Evolutionary conservation across 768 basidiomycete species (phyloP), one percentile per base, ranked within the genome.

Genomic region (Dictyophora rubrovolvata): DNA sequence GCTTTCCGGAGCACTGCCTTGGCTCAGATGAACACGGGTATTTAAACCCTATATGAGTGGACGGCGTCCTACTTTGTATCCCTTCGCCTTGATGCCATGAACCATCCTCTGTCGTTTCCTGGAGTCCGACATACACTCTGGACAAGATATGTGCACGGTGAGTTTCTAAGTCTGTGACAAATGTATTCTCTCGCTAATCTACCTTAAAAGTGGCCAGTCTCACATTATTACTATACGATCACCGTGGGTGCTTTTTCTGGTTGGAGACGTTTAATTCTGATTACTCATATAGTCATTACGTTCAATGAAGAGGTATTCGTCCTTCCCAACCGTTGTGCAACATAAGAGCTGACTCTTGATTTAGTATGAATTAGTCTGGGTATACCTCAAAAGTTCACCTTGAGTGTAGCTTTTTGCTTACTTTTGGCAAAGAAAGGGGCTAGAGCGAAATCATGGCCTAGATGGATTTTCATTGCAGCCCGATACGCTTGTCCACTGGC

Each of bases 331-430:
- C 7, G 5, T 12, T 58, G 1, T 28, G 23, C 2, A 5, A 11
- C 10, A 50, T n/a, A 21, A 1, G 2, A 47, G 9, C 48, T 58
- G 3, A 58, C 28, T n/a, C n/a, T 23, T 4, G 47, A n/a, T 22
- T 5, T 22, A 58, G 56, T 23, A 49, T 18, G 56, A 58, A 10
- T 23, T 58, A 20, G 56, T 58, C 17, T 58, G 56, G 56, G 56
- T 58, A n/a, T 3, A 49, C 49, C 28, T 28, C 28, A 7, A 28
- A 28, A 2, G 28, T 28, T 28, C 28, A 28, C 7, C 7, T 28
- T 7, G 28, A 28, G 28, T 28, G 28, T 28, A 28, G 7, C 28
- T 28, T 46, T 46, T 23, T 33, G 18, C 20, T 21, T n/a, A 46
- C 20, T 22, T 10, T 35, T 5, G n/a, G 17, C 11, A 14, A 35